Conservation (phyloP, 1,284 basidiomycete genomes). For the Neotropicomus parvogracilis region DNA sequence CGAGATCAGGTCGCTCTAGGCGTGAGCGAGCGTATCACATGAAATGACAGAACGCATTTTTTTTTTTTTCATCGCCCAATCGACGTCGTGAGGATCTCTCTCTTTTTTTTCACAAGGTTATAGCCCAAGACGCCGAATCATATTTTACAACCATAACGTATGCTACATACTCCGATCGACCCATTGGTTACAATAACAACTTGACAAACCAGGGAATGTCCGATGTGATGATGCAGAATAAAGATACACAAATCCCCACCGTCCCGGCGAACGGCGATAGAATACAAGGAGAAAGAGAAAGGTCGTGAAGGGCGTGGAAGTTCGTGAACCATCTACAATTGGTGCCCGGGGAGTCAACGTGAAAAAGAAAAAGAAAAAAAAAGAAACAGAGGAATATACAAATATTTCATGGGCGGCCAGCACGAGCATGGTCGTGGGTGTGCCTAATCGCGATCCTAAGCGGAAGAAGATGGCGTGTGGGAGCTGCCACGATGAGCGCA, state of each 20-base stretch:
- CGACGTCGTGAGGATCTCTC: neutral
- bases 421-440: slow-evolving; percentile 1
- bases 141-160: slow-evolving; percentile 39
- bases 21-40: slow-evolving; percentile 13
- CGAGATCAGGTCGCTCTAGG: slow-evolving; percentile 12
- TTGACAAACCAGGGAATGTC: slow-evolving; percentile 20
- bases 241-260: slow-evolving; percentile 32
- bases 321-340: slow-evolving; percentile 27
- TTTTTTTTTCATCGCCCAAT: slow-evolving; percentile 4
- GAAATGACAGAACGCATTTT: slow-evolving; percentile 9
- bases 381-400: slow-evolving; percentile 2
- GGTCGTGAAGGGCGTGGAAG: slow-evolving; percentile 27
- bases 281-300: slow-evolving; percentile 22
- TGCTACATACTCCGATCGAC: slow-evolving; percentile 31
- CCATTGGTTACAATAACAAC: slow-evolving; percentile 23
- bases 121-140: slow-evolving; percentile 20
- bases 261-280: slow-evolving; percentile 21
- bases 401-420: slow-evolving; percentile 11
- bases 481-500: slow-evolving; percentile 17
- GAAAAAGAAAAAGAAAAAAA: slow-evolving; percentile 3
- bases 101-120: no score
- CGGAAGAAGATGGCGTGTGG: slow-evolving; percentile 8
- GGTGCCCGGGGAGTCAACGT: slow-evolving; percentile 5
- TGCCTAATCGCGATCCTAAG: slow-evolving; percentile 8
- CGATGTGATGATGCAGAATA: slow-evolving; percentile 34